Conservation (phyloP, 768 basidiomycete genomes). For the Mycena polygramma region DNA sequence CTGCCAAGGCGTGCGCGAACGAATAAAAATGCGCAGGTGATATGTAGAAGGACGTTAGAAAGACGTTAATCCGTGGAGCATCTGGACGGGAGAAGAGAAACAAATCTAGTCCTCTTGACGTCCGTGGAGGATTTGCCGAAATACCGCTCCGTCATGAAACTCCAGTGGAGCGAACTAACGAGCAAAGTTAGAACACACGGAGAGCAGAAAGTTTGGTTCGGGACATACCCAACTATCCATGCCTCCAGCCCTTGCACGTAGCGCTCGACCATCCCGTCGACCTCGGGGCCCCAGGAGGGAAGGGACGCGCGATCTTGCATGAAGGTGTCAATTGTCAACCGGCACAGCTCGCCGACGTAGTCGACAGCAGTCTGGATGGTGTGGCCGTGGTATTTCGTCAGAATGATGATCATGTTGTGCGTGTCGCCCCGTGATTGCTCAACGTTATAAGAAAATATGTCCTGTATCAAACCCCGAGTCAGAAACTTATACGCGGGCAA, state of each 20-base stretch:
- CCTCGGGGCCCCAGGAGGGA: conserved; percentile 73
- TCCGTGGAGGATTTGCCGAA: conserved; percentile 70
- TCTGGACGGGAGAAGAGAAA: conserved; percentile 61
- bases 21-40: too few relatives aligned
- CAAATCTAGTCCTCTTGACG: conserved; percentile 66
- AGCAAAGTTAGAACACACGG: neutral
- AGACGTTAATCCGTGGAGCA: neutral
- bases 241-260: conserved; percentile 76
- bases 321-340: conserved; percentile 67
- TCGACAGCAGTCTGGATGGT: conserved; percentile 74
- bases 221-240: conserved; percentile 76
- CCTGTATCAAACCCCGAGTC: conserved; percentile 51
- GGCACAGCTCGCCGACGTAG: conserved; percentile 73
- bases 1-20: too few relatives aligned
- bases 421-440: conserved; percentile 79
- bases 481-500: neutral
- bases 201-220: neutral
- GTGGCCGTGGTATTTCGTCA: conserved; percentile 72
- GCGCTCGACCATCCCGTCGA: conserved; percentile 68
- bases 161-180: conserved; percentile 73
- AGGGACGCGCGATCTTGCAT: conserved; percentile 58
- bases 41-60: too few relatives aligned
- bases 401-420: conserved; percentile 80
- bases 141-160: conserved; percentile 77
- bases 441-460: conserved; percentile 82